phyloP scores from a whole-genome alignment of 257 asterid species.

The Solanum chiquidenum region DNA sequence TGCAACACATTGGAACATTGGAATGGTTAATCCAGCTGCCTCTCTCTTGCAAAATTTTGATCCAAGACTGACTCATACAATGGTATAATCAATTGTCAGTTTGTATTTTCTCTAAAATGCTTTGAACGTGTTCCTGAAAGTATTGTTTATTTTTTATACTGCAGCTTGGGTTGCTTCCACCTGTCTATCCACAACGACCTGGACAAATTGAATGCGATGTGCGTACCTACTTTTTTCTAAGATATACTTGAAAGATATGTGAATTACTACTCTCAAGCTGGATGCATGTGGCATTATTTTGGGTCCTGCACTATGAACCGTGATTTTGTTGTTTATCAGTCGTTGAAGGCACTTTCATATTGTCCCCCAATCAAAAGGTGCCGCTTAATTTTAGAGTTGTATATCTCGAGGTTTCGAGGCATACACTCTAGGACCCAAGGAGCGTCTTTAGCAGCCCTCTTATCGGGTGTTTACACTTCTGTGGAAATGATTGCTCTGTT shows the following conservation, averaged over 20 bases:
- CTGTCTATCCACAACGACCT: conserved; percentile 82
- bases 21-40: conserved; percentile 52
- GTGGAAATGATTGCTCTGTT: background rate
- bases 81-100: conserved; percentile 29
- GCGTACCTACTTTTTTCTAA: conserved; percentile 20
- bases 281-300: background rate
- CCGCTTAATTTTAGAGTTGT: background rate
- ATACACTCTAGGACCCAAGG: background rate
- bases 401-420: background rate
- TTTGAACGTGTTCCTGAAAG: conserved; percentile 1
- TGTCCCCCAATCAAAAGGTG: background rate
- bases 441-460: background rate
- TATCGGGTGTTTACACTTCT: background rate
- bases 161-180: conserved; percentile 65
- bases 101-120: background rate
- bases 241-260: background rate
- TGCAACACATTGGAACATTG: conserved; percentile 53
- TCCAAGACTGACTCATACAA: conserved; percentile 57
- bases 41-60: conserved; percentile 63
- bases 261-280: background rate
- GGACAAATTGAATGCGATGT: conserved; percentile 92
- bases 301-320: background rate
- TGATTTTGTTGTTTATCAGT: background rate
- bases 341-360: background rate
- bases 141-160: conserved; percentile 21